A percentile compares a stretch with the other conserved stretches of the same genome.
These are phyloP conservation scores for Clausena lansium DNA, from an alignment of 345 rosid species.

Conservation along the genomic window DNA sequence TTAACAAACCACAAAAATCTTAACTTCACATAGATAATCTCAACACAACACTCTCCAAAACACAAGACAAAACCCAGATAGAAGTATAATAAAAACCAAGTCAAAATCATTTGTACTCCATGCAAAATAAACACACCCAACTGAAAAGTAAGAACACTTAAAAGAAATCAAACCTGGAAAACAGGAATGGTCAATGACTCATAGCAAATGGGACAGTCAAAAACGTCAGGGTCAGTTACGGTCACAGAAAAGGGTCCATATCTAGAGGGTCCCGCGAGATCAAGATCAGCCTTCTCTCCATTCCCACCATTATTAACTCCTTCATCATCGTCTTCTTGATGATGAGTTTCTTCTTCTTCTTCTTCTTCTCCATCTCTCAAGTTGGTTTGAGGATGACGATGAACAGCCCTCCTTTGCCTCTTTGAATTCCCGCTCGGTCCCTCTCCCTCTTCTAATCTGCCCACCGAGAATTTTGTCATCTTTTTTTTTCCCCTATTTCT, in stretches of 20 bases:
- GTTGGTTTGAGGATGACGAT: background rate
- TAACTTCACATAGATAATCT: background rate
- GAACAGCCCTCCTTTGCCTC: conserved; percentile 11
- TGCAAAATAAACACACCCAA: background rate
- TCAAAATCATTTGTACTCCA: background rate
- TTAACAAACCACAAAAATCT: background rate
- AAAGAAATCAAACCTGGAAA: conserved; percentile 40
- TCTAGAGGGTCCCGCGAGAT: conserved; percentile 6
- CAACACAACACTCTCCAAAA: background rate
- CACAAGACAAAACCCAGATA: background rate
- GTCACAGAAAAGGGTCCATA: conserved; percentile 29
- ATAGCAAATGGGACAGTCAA: conserved; percentile 55
- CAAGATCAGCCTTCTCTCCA: conserved; percentile 4
- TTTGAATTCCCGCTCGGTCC: conserved; percentile 31
- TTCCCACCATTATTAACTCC: background rate
- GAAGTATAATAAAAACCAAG: background rate
- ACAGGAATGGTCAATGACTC: conserved; percentile 49
- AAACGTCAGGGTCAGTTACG: conserved; percentile 49
- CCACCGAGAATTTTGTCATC: conserved; percentile 37
- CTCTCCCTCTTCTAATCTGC: conserved; percentile 31
- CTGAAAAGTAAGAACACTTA: background rate
- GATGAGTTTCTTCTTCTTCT: background rate
- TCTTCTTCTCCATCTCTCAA: conserved; percentile 5
- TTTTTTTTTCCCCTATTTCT: background rate
- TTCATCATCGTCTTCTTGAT: background rate